Conservation (phyloP, 495 filamentous ascomycete species). For the Daldinia caldariorum region DNA sequence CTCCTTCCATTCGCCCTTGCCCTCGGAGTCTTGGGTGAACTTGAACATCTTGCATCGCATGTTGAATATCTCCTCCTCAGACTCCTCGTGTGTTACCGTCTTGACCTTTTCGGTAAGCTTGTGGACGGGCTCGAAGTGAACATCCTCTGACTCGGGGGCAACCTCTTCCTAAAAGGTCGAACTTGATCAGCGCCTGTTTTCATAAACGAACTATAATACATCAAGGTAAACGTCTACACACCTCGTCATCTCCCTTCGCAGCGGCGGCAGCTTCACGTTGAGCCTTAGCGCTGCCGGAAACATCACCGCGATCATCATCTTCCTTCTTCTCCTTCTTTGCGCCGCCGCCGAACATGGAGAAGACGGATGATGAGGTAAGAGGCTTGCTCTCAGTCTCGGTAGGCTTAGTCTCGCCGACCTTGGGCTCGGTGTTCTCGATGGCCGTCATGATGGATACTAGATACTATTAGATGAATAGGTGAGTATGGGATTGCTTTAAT, state of each 20-base stretch:
- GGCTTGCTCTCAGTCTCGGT: slow-evolving; percentile 51
- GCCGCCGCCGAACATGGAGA: slow-evolving; percentile 97
- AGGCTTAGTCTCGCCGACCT: slow-evolving; percentile 51
- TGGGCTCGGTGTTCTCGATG: slow-evolving; percentile 56
- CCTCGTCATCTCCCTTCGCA: slow-evolving; percentile 59
- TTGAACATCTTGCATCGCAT: slow-evolving; percentile 99
- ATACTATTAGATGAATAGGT: slow-evolving; percentile 9
- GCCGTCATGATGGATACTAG: slow-evolving; percentile 51
- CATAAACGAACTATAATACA: background rate
- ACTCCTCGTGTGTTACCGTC: slow-evolving; percentile 97
- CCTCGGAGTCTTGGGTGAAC: slow-evolving; percentile 79
- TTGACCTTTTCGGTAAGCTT: slow-evolving; percentile 95
- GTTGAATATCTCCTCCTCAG: slow-evolving; percentile 97
- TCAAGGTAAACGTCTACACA: slow-evolving; percentile 30
- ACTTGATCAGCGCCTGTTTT: slow-evolving; percentile 20
- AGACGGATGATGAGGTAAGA: slow-evolving; percentile 67
- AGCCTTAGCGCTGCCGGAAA: slow-evolving; percentile 86
- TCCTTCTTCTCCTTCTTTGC: slow-evolving; percentile 86
- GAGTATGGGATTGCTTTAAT: background rate
- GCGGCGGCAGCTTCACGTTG: slow-evolving; percentile 73
- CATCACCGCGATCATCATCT: slow-evolving; percentile 75
- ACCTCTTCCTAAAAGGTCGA: slow-evolving; percentile 66
- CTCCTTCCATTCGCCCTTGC: slow-evolving; percentile 93
- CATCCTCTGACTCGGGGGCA: slow-evolving; percentile 80
- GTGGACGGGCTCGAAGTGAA: slow-evolving; percentile 96